These are phyloP conservation scores for Marchantia polymorpha DNA, from an alignment of 225 moss, liverwort and hornwort species.

Conservation along the genomic window DNA sequence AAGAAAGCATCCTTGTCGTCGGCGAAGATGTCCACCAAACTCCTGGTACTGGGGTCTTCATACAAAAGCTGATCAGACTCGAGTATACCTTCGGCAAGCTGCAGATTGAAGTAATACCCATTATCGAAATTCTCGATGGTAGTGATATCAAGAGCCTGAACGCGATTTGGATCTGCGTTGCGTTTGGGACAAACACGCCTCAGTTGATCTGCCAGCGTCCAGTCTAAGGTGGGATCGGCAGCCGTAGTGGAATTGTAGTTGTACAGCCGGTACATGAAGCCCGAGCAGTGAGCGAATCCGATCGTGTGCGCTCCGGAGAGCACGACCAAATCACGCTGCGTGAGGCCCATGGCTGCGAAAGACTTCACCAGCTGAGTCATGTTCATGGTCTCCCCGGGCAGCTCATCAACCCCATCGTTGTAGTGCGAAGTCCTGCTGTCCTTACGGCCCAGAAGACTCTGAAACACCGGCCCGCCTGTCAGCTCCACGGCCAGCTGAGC, in stretches of 20 bases:
- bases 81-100: constrained; percentile 18
- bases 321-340: constrained; percentile 15
- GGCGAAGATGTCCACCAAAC: constrained; percentile 17
- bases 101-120: constrained; percentile 23
- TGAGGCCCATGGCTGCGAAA: constrained; percentile 20
- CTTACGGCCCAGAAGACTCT: constrained; percentile 18
- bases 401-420: constrained; percentile 10
- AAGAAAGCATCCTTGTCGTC: constrained; percentile 20
- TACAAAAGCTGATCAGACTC: constrained; percentile 30
- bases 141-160: constrained; percentile 17
- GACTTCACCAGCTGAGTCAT: constrained; percentile 10
- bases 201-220: constrained; percentile 18
- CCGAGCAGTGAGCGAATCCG: constrained; percentile 29
- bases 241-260: constrained; percentile 2
- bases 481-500: constrained; percentile 10
- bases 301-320: constrained; percentile 32
- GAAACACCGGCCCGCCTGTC: constrained; percentile 29
- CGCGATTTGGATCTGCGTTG: neutral
- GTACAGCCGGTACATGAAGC: constrained; percentile 21
- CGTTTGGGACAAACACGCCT: constrained; percentile 5
- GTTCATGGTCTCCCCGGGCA: constrained; percentile 8
- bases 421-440: constrained; percentile 13
- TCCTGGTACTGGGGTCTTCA: neutral
- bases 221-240: constrained; percentile 26
- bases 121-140: constrained; percentile 25